Conservation (phyloP, 352 stramenopile species). For the Aphanomyces astaci region DNA sequence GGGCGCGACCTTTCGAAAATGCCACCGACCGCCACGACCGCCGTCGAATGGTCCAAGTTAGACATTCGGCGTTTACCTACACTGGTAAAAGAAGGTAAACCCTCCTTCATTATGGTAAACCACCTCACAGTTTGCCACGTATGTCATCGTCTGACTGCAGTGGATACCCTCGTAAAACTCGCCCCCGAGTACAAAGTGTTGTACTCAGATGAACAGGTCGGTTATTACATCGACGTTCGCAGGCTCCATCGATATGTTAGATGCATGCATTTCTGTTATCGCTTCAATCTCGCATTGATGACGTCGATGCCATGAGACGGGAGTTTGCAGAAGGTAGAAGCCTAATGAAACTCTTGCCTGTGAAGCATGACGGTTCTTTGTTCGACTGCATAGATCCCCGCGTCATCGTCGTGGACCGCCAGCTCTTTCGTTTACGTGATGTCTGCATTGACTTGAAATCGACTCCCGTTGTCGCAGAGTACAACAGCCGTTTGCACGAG, state of each 20-base stretch:
- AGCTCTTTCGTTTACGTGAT: constrained; percentile 10
- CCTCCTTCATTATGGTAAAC: background rate
- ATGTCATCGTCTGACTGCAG: background rate
- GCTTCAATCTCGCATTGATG: constrained; percentile 2
- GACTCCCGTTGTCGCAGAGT: background rate
- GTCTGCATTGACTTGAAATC: background rate
- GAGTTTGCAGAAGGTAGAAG: background rate
- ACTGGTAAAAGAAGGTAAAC: constrained; percentile 20
- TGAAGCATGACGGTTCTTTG: background rate
- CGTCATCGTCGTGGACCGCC: background rate
- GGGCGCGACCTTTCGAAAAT: background rate
- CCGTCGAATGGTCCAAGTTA: background rate
- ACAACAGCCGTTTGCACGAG: constrained; percentile 5
- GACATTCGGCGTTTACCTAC: constrained; percentile 17
- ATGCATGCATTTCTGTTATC: background rate
- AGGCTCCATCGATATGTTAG: background rate
- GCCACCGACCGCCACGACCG: background rate
- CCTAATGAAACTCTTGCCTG: background rate
- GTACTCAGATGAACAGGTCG: background rate
- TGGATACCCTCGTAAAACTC: constrained; percentile 12
- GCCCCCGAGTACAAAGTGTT: background rate
- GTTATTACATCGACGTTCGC: background rate
- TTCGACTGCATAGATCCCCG: constrained; percentile 11
- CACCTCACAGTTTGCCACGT: no score
- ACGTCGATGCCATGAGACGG: constrained; percentile 5